Percentiles rank a stretch among this genome's conserved stretches.
These are phyloP conservation scores for Fusarium nisikadoi DNA, from an alignment of 2,329 filamentous ascomycete genomes.

Conservation along the genomic window DNA sequence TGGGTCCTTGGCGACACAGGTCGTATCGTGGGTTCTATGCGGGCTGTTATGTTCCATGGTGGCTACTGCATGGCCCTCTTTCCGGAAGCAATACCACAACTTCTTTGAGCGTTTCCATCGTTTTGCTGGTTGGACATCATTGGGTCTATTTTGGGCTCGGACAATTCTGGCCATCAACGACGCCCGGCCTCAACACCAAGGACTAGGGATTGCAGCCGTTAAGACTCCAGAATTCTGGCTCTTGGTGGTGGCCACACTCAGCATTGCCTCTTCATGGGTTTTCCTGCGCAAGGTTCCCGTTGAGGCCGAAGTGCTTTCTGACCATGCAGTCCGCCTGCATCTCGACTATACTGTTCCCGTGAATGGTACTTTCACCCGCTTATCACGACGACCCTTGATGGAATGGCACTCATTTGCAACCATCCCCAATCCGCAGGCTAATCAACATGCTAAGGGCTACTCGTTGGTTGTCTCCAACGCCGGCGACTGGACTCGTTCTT, in stretches of 20 bases:
- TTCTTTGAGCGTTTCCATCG: constrained; percentile 77
- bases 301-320: constrained; percentile 72
- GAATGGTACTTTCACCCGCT: constrained; percentile 58
- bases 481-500: constrained; percentile 77
- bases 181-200: constrained; percentile 48
- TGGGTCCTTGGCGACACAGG: constrained; percentile 54
- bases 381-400: constrained; percentile 70
- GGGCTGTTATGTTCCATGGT: constrained; percentile 69
- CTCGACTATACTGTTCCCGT: constrained; percentile 72
- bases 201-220: constrained; percentile 52
- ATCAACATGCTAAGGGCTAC: constrained; percentile 59
- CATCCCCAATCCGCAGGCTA: constrained; percentile 66
- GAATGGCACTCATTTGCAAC: constrained; percentile 84
- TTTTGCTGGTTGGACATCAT: constrained; percentile 76
- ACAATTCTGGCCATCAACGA: constrained; percentile 65
- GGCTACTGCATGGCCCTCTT: constrained; percentile 69
- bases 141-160: constrained; percentile 73
- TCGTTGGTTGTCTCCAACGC: constrained; percentile 77
- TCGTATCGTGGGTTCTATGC: constrained; percentile 68
- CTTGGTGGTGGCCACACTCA: constrained; percentile 69
- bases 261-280: constrained; percentile 78
- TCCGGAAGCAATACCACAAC: constrained; percentile 73
- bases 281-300: constrained; percentile 75
- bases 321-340: constrained; percentile 77
- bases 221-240: constrained; percentile 70